A percentile compares a stretch with the other conserved stretches of the same genome.
These are phyloP conservation scores for Maudiozyma turicensis DNA, from an alignment of 805 yeast species.

Conservation along the genomic window DNA sequence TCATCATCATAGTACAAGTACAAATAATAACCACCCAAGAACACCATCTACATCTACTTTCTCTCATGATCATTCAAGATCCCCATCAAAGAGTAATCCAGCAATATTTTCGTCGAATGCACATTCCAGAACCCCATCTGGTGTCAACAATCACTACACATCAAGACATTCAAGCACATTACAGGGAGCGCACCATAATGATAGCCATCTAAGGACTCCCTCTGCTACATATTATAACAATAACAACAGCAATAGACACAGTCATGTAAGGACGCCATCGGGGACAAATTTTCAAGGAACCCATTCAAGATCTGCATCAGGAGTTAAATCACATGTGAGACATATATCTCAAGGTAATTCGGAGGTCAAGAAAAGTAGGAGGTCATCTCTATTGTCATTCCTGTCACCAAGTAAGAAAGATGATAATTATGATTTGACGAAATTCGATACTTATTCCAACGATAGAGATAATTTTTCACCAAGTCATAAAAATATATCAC, in stretches of 20 bases:
- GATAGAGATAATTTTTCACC: not conserved
- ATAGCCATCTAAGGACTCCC: not conserved
- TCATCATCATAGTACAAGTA: not conserved
- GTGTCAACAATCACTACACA: not conserved
- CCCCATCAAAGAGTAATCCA: constrained; percentile 9
- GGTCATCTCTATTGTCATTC: constrained; percentile 53
- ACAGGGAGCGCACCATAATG: not conserved
- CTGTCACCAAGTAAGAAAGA: constrained; percentile 25
- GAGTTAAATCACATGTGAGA: constrained; percentile 1
- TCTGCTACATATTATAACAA: not conserved
- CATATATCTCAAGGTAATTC: constrained; percentile 11
- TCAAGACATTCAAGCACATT: constrained; percentile 2
- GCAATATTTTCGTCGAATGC: not conserved
- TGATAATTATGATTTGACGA: constrained; percentile 4
- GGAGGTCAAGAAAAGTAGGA: constrained; percentile 36
- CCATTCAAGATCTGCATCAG: not conserved
- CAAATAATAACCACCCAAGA: not conserved
- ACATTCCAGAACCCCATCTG: not conserved
- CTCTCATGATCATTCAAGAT: constrained; percentile 12
- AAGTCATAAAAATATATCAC: not conserved
- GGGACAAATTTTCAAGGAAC: not conserved
- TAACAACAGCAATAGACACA: not conserved
- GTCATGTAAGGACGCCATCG: not conserved
- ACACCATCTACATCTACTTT: not conserved
- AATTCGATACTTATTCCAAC: not conserved